These are phyloP conservation scores for Tetracladium setigerum DNA, from an alignment of 495 filamentous ascomycete genomes.

Conservation along the genomic window DNA sequence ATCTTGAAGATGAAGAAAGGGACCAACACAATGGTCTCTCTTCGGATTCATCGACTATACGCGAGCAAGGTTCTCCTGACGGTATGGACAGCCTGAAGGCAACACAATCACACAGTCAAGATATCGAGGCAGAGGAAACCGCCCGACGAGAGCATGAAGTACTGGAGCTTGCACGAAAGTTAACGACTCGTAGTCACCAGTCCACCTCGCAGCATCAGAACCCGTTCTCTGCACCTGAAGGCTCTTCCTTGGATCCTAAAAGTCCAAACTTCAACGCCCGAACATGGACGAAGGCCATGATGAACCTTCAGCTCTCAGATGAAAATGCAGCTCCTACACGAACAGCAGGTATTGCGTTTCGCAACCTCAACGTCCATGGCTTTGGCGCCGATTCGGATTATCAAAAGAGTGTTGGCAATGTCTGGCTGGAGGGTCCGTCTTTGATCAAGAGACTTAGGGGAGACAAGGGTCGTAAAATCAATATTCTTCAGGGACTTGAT, in stretches of 20 bases:
- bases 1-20: too few species aligned
- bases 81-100: too few species aligned
- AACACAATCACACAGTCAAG: too few species aligned
- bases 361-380: constrained; percentile 64
- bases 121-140: too few species aligned
- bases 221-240: not conserved
- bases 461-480: constrained; percentile 72
- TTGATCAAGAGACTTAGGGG: constrained; percentile 64
- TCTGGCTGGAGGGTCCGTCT: constrained; percentile 32
- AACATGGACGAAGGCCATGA: constrained; percentile 48
- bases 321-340: constrained; percentile 34
- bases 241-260: constrained; percentile 1
- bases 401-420: constrained; percentile 61
- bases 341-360: constrained; percentile 35
- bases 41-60: too few species aligned
- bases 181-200: constrained; percentile 8
- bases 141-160: constrained; percentile 8
- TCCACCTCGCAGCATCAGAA: constrained; percentile 6
- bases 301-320: constrained; percentile 31
- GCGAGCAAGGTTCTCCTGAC: too few species aligned
- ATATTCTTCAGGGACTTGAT: constrained; percentile 67
- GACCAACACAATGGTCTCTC: too few species aligned
- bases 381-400: constrained; percentile 69
- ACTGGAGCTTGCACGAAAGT: constrained; percentile 4
- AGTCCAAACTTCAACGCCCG: constrained; percentile 37